These are phyloP conservation scores for Heliocybe sulcata DNA, from an alignment of 1,284 basidiomycete species.

Conservation along the genomic window DNA sequence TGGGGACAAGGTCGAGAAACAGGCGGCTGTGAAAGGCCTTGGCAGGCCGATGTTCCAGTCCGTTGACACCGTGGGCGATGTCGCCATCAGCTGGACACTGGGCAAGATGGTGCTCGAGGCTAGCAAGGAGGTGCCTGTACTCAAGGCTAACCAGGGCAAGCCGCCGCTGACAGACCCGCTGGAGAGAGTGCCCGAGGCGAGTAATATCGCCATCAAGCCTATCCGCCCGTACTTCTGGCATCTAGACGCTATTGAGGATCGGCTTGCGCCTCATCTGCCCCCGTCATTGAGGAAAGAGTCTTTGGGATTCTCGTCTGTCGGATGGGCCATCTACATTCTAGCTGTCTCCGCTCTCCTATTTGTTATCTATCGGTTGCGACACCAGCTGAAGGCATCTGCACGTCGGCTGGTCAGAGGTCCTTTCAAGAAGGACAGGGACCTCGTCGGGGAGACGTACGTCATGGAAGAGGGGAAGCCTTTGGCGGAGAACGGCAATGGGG, in stretches of 20 bases:
- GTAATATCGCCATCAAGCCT: conserved; percentile 44
- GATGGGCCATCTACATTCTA: conserved; percentile 46
- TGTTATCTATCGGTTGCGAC: conserved; percentile 47
- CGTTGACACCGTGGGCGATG: conserved; percentile 85
- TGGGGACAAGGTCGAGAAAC: conserved; percentile 56
- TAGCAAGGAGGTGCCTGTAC: conserved; percentile 69
- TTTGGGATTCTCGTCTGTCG: conserved; percentile 63
- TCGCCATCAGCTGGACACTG: conserved; percentile 95
- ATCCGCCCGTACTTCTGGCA: conserved; percentile 57
- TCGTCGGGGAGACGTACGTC: conserved; percentile 34
- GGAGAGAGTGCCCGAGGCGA: conserved; percentile 39
- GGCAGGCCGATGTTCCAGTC: conserved; percentile 82
- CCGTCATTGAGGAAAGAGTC: conserved; percentile 47
- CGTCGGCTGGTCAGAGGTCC: conserved; percentile 37
- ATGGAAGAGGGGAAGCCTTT: conserved; percentile 50
- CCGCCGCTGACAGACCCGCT: conserved; percentile 63
- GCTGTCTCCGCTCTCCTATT: conserved; percentile 33
- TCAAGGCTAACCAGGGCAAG: conserved; percentile 25
- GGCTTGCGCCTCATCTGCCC: conserved; percentile 55
- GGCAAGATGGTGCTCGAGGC: conserved; percentile 99
- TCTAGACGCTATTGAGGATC: conserved; percentile 53
- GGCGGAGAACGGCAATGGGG: neutral
- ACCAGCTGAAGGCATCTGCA: conserved; percentile 37
- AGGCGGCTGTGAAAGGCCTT: conserved; percentile 78
- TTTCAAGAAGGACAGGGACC: conserved; percentile 26